phyloP scores from a whole-genome alignment of 192 early-diverging fungal genomes.

The Funneliformis geosporum region DNA sequence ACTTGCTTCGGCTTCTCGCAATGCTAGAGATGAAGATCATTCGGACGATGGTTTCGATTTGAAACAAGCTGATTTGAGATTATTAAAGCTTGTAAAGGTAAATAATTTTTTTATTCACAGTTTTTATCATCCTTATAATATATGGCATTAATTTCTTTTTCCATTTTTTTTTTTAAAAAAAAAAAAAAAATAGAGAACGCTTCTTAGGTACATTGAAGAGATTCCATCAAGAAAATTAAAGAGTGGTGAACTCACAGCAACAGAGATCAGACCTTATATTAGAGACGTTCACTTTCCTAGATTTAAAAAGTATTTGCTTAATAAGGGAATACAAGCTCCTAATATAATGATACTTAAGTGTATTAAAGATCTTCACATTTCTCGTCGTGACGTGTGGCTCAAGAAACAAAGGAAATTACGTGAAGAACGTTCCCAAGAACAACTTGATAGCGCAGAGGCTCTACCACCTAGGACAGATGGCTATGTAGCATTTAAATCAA shows the following conservation, averaged over 20 bases:
- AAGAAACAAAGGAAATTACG: not conserved
- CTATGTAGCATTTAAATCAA: not conserved
- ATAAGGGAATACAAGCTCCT: not conserved
- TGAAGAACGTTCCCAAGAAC: not conserved
- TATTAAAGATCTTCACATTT: conserved; percentile 3
- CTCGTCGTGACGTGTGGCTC: not conserved
- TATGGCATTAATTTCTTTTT: not conserved
- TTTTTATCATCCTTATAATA: too few species aligned
- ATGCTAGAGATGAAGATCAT: too few species aligned
- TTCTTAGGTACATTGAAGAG: not conserved
- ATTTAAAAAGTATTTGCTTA: not conserved
- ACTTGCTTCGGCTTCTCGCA: too few species aligned
- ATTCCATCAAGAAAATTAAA: not conserved
- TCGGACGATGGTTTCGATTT: too few species aligned
- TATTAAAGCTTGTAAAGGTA: too few species aligned
- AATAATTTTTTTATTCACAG: too few species aligned
- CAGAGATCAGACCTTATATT: not conserved
- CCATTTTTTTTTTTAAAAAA: not conserved
- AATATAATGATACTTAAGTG: not conserved
- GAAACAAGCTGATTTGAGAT: too few species aligned
- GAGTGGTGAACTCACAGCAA: not conserved
- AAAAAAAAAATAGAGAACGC: not conserved
- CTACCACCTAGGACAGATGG: not conserved
- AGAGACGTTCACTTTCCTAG: not conserved
- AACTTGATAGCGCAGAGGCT: not conserved